A percentile compares a stretch with the other conserved stretches of the same genome.
Evolutionary conservation across 441 rosid genomes (phyloP).

Genomic region (Mallotus japonicus): DNA sequence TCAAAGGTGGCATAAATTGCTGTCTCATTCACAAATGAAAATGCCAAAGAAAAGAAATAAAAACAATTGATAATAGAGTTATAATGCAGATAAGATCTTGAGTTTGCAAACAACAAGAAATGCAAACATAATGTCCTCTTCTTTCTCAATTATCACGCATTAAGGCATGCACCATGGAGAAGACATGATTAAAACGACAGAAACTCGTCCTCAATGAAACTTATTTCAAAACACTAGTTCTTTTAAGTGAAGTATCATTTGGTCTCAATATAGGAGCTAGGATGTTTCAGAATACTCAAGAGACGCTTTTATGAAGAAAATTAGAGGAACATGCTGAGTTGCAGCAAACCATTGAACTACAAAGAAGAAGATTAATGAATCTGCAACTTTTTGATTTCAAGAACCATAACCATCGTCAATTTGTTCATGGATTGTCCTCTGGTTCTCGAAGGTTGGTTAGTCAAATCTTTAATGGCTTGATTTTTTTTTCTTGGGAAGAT

Average conservation of each 20-base stretch:
- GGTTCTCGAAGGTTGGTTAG: constrained; percentile 37
- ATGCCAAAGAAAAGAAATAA: neutral
- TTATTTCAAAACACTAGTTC: neutral
- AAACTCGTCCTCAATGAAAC: neutral
- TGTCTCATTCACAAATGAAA: neutral
- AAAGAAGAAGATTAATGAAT: constrained; percentile 58
- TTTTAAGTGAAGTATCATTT: neutral
- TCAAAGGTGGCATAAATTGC: neutral
- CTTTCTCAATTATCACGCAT: constrained; percentile 1
- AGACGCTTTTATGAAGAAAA: constrained; percentile 58
- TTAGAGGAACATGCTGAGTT: constrained; percentile 64
- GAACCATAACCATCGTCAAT: constrained; percentile 49
- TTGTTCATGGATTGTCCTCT: constrained; percentile 36
- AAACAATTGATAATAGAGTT: neutral
- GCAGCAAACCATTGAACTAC: constrained; percentile 71
- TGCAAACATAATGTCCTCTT: neutral
- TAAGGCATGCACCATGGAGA: neutral
- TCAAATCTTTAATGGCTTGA: neutral
- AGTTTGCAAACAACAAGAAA: neutral
- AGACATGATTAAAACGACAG: neutral
- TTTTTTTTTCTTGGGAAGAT: no score
- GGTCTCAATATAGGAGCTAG: constrained; percentile 48
- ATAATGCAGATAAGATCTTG: neutral
- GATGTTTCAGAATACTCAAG: constrained; percentile 50
- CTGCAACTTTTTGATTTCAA: constrained; percentile 66